Conservation (phyloP, 352 stramenopile species). For the Phytophthora pini region DNA sequence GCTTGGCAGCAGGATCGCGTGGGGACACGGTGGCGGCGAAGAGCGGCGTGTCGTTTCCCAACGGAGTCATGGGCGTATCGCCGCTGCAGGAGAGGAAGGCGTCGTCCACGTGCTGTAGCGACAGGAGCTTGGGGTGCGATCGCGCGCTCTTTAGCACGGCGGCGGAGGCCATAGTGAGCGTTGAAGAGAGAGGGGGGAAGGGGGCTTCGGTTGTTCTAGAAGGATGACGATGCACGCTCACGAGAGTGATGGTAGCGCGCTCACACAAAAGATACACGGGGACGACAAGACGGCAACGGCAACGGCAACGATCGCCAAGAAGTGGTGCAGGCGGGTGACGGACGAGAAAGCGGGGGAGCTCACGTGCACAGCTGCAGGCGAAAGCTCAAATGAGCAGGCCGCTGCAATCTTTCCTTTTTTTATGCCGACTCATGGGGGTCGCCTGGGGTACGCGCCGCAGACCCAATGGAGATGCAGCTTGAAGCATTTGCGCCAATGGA, state of each 20-base stretch:
- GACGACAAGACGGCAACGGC: conserved; percentile 37
- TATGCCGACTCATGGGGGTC: conserved; percentile 11
- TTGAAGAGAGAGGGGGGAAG: conserved; percentile 19
- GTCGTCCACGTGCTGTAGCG: conserved; percentile 53
- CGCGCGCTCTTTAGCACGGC: conserved; percentile 41
- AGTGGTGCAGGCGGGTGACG: background rate
- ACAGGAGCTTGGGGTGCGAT: conserved; percentile 55
- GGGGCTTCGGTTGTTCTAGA: conserved; percentile 40
- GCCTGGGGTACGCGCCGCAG: background rate
- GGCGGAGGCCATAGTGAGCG: conserved; percentile 47
- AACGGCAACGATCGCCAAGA: conserved; percentile 27
- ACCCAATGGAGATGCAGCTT: conserved; percentile 24
- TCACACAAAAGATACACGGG: conserved; percentile 47
- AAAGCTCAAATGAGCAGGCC: conserved; percentile 76
- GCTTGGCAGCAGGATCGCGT: conserved; percentile 58
- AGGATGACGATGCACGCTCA: conserved; percentile 33
- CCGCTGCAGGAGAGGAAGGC: conserved; percentile 36
- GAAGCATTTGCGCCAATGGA: conserved; percentile 38
- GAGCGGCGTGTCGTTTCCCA: conserved; percentile 35
- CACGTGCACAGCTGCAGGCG: conserved; percentile 51
- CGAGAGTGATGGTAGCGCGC: conserved; percentile 38
- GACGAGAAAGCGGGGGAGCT: conserved; percentile 13
- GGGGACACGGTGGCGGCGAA: conserved; percentile 54
- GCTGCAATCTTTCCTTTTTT: conserved; percentile 46
- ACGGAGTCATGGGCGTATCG: conserved; percentile 53